Evolutionary conservation across 441 rosid species (phyloP).

Genomic region (Gossypium schwendimanii): DNA sequence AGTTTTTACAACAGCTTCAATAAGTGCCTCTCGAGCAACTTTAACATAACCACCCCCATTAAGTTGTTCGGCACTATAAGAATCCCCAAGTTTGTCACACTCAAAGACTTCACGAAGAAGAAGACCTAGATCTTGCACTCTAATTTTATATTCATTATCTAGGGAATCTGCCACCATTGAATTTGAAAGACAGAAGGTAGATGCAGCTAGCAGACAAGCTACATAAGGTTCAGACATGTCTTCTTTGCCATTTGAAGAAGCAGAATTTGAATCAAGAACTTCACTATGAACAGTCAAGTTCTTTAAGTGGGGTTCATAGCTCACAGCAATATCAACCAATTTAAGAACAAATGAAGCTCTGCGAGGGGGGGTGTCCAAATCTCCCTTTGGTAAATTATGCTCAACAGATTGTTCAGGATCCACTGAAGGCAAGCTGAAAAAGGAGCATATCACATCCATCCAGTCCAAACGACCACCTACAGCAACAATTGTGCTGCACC

Average conservation of each 20-base stretch:
- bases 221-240: conserved; percentile 29
- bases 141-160: conserved; percentile 50
- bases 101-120: conserved; percentile 54
- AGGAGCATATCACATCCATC: conserved; percentile 67
- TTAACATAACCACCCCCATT: conserved; percentile 65
- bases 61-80: conserved; percentile 61
- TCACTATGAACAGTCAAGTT: conserved; percentile 22
- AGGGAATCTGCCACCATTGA: conserved; percentile 31
- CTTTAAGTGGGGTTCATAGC: conserved; percentile 74
- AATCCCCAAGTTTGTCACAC: conserved; percentile 41
- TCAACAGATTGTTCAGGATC: conserved; percentile 31
- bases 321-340: conserved; percentile 82
- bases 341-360: conserved; percentile 59
- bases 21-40: conserved; percentile 69
- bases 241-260: conserved; percentile 25
- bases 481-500: conserved; percentile 83
- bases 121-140: conserved; percentile 80
- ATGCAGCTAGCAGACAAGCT: conserved; percentile 82
- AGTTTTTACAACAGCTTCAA: conserved; percentile 62
- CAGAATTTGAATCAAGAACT: conserved; percentile 32
- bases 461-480: conserved; percentile 95
- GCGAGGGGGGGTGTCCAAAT: conserved; percentile 26
- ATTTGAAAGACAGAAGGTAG: conserved; percentile 63
- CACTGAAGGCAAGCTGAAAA: conserved; percentile 49
- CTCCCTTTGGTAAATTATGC: conserved; percentile 27